Evolutionary conservation across 2,329 filamentous ascomycete genomes (phyloP).

Genomic region (Apiospora arundinis): DNA sequence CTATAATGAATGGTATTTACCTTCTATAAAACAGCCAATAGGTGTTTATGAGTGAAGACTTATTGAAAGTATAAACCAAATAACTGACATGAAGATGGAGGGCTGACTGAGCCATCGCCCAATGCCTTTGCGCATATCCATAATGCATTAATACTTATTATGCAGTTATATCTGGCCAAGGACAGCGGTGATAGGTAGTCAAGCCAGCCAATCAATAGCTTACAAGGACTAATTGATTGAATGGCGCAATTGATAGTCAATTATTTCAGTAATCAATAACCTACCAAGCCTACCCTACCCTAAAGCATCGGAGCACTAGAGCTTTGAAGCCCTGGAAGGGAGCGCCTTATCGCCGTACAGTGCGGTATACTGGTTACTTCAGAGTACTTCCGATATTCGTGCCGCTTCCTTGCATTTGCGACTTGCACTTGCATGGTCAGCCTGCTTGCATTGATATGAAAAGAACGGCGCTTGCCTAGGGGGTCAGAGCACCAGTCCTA

Average conservation of each 20-base stretch:
- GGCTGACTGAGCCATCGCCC: background rate
- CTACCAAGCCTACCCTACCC: background rate
- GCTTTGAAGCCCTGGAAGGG: background rate
- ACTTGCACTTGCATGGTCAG: slow-evolving; percentile 33
- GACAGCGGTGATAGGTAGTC: background rate
- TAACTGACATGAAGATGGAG: background rate
- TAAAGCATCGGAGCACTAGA: too few species aligned
- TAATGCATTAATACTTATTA: background rate
- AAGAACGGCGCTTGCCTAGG: slow-evolving; percentile 33
- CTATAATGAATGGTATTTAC: background rate
- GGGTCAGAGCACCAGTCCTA: slow-evolving; percentile 28
- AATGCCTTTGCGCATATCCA: background rate
- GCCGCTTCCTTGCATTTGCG: slow-evolving; percentile 34
- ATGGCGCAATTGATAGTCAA: background rate
- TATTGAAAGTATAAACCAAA: slow-evolving; percentile 10
- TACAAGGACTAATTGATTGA: background rate
- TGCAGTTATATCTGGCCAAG: background rate
- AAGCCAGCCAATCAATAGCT: background rate
- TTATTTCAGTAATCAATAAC: background rate
- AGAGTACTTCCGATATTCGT: slow-evolving; percentile 33
- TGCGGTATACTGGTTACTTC: slow-evolving; percentile 34
- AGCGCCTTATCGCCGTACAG: slow-evolving; percentile 27
- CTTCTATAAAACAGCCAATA: background rate
- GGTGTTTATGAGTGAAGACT: too few species aligned
- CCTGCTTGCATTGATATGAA: slow-evolving; percentile 36